Conservation (phyloP, 805 yeast species). For the Candida bentonensis region DNA sequence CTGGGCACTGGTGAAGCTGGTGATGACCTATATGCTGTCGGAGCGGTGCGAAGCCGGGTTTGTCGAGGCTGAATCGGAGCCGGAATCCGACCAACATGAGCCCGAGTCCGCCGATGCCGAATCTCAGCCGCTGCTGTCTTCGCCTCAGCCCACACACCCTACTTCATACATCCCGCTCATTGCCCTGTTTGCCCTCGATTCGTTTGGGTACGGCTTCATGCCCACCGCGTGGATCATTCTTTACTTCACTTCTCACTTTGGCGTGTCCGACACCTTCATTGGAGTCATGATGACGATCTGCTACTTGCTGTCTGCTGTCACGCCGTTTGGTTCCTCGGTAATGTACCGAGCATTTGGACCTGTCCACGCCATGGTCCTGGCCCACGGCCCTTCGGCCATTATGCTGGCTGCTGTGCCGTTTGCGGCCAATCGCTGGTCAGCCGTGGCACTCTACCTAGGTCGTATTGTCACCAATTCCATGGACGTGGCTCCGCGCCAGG, state of each 20-base stretch:
- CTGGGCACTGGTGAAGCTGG: slow-evolving; percentile 36
- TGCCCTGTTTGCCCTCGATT: slow-evolving; percentile 58
- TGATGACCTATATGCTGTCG: slow-evolving; percentile 24
- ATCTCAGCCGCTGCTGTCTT: not conserved
- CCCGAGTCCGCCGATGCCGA: not conserved
- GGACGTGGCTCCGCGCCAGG: slow-evolving; percentile 90
- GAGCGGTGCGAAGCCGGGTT: not conserved
- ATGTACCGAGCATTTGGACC: slow-evolving; percentile 63
- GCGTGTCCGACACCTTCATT: slow-evolving; percentile 40
- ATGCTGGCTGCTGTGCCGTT: slow-evolving; percentile 44
- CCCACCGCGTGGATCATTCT: slow-evolving; percentile 80
- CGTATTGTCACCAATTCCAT: slow-evolving; percentile 58
- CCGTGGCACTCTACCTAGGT: slow-evolving; percentile 37
- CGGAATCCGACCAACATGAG: not conserved
- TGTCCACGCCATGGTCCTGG: slow-evolving; percentile 54
- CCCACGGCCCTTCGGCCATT: slow-evolving; percentile 67
- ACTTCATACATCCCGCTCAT: slow-evolving; percentile 1
- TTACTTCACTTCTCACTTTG: slow-evolving; percentile 50
- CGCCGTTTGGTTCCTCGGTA: slow-evolving; percentile 46
- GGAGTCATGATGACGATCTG: slow-evolving; percentile 30
- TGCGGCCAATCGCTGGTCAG: slow-evolving; percentile 26
- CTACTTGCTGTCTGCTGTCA: slow-evolving; percentile 38
- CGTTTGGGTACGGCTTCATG: slow-evolving; percentile 82
- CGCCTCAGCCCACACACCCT: not conserved
- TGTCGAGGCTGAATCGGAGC: slow-evolving; percentile 1